Evolutionary conservation across 306 rosid genomes (phyloP), one percentile per base, ranked within the genome.

Genomic region (Ceratonia siliqua): DNA sequence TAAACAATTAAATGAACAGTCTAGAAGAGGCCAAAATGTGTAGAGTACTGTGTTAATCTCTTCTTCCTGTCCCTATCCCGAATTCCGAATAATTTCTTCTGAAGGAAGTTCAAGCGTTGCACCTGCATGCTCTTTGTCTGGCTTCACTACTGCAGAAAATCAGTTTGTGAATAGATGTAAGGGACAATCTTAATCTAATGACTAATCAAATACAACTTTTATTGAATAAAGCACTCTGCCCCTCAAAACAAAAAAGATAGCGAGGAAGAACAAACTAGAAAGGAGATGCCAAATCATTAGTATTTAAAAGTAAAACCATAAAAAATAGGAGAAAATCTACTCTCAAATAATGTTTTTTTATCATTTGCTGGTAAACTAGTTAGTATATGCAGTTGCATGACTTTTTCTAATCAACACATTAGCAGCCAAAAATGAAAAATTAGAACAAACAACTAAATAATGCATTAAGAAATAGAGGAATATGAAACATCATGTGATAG

Each of bases 41-140:
- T 20, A 18, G 32, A 48, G 39, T 50, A 56, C 11, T 24, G 45
- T 33, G 73, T 76, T 77, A 77, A 80, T 77, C 80, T 77, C 78
- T 56, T 74, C 73, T 43, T 69, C 21, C 15, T 15, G 33, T 53
- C 49, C 43, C 74, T 48, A 67, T 53, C 79, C 73, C 11, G 82
- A 75, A 24, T 75, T 75, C 21, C 62, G 68, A 68, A 79, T 45
- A 72, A 11, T 79, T 58, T 88, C 97, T 68, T 94, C 96, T 0
- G 97, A 83, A 17, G 97, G 97, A 81, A 91, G 55, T 85, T 94
- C 99, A n/a, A 92, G 84, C 27, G 91, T 92, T 62, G 96, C 93
- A 28, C 99, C 97, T 6, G 95, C 95, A 75, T 90, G 97, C 7
- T 83, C 96, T 81, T 85, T 89, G 43, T 58, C 74, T 5, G 98